Evolutionary conservation across 2,329 filamentous ascomycete species (phyloP), one percentile per base, ranked within the genome.

Genomic region (Chrysoporthe deuterocubensis): DNA sequence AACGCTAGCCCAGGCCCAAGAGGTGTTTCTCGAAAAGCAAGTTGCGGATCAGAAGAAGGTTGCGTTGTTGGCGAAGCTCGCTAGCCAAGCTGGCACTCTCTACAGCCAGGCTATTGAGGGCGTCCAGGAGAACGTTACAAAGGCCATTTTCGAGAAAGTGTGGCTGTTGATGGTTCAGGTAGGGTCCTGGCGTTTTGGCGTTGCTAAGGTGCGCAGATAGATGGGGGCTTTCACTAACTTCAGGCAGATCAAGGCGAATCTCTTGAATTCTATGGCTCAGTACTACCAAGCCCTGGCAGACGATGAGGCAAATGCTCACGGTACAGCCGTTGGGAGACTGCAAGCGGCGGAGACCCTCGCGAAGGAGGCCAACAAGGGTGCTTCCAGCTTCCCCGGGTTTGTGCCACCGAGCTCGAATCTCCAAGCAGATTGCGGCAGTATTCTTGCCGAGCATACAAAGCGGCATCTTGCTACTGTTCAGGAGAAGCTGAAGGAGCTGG

Each of bases 11-110:
- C 96, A 99, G 79, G 95, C 92, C 4, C 96, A 99, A 78, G 96
- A 99, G 78, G 93, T 98, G 2, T 99, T 99, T 74, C 83, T 99
- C 42, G 96, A 99, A 81, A 98, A 97, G 81, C 96, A 98, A 79
- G 89, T 97, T 71, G 86, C 90, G 16, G 96, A 98, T 77, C 89
- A 92, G 71, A 99, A 98, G 82, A 99, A 98, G 80, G 88, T 93
- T 40, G 95, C 92, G 7, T 83, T 99, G 71, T 81, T 99, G 71
- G 96, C 96, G 4, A 99, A 99, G 79, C 83, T 99, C 66, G 93
- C 96, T 16, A 93, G 94, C 66, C 96, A 99, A 75, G 92, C 95
- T 2, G 92, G 91, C 3, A 94, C 93, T 76, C 81, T 99, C 3
- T 99, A 97, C 76, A 84, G 87, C 0, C 94, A 98, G 76, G 93